Evolutionary conservation across 768 basidiomycete species (phyloP).

Genomic region (Amanita brunnescens): DNA sequence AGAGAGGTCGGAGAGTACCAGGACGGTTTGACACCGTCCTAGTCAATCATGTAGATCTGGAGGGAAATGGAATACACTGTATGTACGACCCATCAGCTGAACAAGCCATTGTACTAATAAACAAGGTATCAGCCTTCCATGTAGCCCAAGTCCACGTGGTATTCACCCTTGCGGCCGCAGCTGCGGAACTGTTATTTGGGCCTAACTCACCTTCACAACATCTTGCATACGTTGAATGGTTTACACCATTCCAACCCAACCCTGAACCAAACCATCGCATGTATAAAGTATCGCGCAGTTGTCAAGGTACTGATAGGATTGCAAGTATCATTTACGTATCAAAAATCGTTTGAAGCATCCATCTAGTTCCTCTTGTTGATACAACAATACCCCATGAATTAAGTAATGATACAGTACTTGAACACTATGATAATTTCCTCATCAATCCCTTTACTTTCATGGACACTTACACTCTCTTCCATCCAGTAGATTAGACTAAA

Average conservation of each 20-base stretch:
- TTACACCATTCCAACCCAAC: neutral
- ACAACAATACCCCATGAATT: neutral
- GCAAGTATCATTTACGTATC: neutral
- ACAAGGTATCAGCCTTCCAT: too few species aligned
- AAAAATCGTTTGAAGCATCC: neutral
- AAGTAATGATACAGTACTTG: neutral
- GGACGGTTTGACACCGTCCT: neutral
- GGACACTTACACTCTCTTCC: too few species aligned
- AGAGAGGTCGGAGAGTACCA: neutral
- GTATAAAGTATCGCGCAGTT: neutral
- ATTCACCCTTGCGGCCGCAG: neutral
- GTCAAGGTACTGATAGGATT: neutral
- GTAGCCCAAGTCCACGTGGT: neutral
- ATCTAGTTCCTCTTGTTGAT: neutral
- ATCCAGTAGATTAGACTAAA: too few species aligned
- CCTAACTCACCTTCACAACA: neutral
- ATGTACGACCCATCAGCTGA: too few species aligned
- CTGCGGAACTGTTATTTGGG: neutral
- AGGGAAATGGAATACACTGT: neutral
- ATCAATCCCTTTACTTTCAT: neutral
- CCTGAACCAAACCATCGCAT: neutral
- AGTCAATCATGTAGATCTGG: neutral
- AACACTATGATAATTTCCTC: neutral
- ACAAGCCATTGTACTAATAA: too few species aligned
- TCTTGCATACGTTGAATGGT: constrained; percentile 2